Evolutionary conservation across 441 rosid species (phyloP).

Genomic region (Codiaeum variegatum): DNA sequence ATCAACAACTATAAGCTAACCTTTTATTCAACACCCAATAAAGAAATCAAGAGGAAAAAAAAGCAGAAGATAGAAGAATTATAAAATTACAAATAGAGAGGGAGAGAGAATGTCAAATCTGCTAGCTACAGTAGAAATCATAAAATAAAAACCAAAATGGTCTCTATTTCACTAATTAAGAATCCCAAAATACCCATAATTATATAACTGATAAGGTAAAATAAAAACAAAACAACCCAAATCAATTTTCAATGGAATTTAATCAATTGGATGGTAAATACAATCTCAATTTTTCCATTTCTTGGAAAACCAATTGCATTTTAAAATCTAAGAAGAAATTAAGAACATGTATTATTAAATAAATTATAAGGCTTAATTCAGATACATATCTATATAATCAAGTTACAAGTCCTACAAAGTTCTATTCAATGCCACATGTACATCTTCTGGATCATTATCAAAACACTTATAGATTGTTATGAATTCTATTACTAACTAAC

Average conservation of each 20-base stretch:
- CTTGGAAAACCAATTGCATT: neutral
- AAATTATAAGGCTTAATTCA: conserved; percentile 3
- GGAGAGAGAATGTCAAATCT: neutral
- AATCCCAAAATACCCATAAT: neutral
- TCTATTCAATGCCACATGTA: conserved; percentile 37
- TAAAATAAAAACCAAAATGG: neutral
- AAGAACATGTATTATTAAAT: neutral
- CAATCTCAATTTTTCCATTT: neutral
- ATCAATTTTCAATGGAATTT: conserved; percentile 6
- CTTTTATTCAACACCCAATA: conserved; percentile 7
- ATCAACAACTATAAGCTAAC: conserved; percentile 14
- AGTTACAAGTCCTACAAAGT: conserved; percentile 52
- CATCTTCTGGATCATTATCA: conserved; percentile 55
- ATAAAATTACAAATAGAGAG: neutral
- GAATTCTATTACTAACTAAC: neutral
- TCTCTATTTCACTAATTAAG: neutral
- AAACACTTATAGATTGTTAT: conserved; percentile 31
- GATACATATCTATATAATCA: conserved; percentile 52
- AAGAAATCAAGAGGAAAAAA: neutral
- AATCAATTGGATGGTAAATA: neutral
- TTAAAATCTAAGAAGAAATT: neutral
- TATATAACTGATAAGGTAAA: neutral
- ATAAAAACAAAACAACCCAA: conserved; percentile 4
- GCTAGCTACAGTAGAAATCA: neutral
- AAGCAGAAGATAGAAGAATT: neutral